These are phyloP conservation scores for Beta lomatogona DNA, from an alignment of 179 eudicot genomes.

Conservation along the genomic window DNA sequence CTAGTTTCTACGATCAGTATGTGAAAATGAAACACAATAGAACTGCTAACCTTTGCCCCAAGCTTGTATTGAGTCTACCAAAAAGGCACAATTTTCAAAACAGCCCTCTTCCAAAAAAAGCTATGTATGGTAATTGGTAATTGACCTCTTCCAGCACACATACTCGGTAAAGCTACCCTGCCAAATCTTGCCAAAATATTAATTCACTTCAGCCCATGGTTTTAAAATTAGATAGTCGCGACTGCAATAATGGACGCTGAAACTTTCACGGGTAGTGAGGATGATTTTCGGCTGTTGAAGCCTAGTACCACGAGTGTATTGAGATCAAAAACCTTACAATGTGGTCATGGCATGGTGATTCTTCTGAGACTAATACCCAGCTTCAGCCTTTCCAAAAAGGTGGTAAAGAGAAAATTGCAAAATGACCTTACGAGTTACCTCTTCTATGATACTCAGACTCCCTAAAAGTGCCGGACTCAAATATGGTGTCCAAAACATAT, in stretches of 20 bases:
- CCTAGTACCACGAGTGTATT: background rate
- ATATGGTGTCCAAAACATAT: background rate
- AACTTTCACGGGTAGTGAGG: background rate
- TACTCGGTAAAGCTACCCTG: background rate
- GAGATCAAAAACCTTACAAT: background rate
- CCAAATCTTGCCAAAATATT: background rate
- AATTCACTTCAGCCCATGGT: background rate
- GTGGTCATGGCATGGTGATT: background rate
- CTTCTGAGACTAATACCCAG: background rate
- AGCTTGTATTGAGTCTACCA: background rate
- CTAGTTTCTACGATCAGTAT: too few species aligned
- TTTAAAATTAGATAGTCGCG: background rate
- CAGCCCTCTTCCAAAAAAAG: background rate
- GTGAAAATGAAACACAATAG: background rate
- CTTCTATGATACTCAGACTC: background rate
- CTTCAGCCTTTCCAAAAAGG: background rate
- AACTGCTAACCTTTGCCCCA: background rate
- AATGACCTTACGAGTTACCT: too few species aligned
- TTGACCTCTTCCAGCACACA: background rate
- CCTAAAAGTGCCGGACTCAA: background rate
- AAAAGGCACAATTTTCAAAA: background rate
- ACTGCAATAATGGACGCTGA: background rate
- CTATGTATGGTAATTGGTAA: background rate
- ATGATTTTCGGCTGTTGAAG: background rate
- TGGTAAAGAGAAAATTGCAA: too few species aligned